Base-by-base conservation (phyloP, 805 yeast genomes). In the Metschnikowia hibisci region DNA sequence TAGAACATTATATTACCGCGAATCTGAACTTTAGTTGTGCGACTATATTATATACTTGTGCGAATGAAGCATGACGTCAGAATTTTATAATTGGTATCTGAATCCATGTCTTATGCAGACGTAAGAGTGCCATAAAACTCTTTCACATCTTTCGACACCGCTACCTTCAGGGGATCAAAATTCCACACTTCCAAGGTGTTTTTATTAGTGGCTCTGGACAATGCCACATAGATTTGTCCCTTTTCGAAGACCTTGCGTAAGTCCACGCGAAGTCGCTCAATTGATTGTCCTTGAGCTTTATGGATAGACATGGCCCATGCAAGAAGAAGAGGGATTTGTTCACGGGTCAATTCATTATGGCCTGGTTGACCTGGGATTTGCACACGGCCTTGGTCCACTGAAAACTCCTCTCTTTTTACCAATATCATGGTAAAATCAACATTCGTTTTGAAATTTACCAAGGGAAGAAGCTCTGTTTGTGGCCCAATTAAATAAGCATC, bases 291-390 rank as follows among this genome's bases (percentile, higher is more conserved):
- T 61, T 91, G 99, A 0, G 97, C 82, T 65, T 93, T 91, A 60
- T 93, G 99, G 34, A 93, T 90, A 0, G 97, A 89, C 34, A 93
- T 64, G 0, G 99, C 89, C 97, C 98, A 93, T 0, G 99, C 96
- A n/a, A 90, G 67, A 54, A 91, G 81, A 41, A 93, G 66, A 0
- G 99, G 99, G 2, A 93, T 53, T 57, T 93, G 99, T 13, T 41
- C 47, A 13, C 56, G 42, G 12, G 39, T 42, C 32, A 49, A 23
- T 4, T 43, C 23, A 10, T 39, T 38, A 16, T 40, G 44, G 22
- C 29, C 26, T 3, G 26, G 41, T 10, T 9, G 30, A 15, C 40
- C 28, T 6, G 23, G 38, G 12, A 26, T 20, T 7, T 15, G 33
- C 39, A 41, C 29, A 10, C 30, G 75, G 68, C 47, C 46, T 22